These are phyloP conservation scores for Penicillium psychrofluorescens DNA, from an alignment of 495 filamentous ascomycete genomes.

Conservation along the genomic window DNA sequence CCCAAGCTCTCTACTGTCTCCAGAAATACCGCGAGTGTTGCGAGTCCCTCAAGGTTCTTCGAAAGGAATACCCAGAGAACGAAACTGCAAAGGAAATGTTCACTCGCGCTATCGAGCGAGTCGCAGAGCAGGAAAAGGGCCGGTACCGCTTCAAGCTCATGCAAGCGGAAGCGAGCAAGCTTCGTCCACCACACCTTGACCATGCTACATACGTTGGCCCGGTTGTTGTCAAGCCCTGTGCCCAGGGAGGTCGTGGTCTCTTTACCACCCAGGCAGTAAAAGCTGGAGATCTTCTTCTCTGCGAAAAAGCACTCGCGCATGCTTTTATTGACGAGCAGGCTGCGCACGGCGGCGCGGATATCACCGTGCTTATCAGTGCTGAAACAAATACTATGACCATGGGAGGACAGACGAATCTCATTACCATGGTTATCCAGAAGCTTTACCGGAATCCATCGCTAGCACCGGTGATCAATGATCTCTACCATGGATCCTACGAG, in stretches of 20 bases:
- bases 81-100: conserved; percentile 11
- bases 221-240: conserved; percentile 14
- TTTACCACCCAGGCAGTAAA: conserved; percentile 42
- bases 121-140: conserved; percentile 20
- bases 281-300: conserved; percentile 46
- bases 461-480: conserved; percentile 22
- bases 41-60: conserved; percentile 13
- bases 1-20: conserved; percentile 39
- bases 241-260: conserved; percentile 32
- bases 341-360: neutral
- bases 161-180: conserved; percentile 23
- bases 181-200: conserved; percentile 31
- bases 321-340: conserved; percentile 11
- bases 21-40: conserved; percentile 30
- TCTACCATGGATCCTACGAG: conserved; percentile 36
- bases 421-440: conserved; percentile 34
- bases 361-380: conserved; percentile 26
- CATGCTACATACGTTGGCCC: conserved; percentile 37
- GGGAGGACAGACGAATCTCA: conserved; percentile 23
- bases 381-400: conserved; percentile 12
- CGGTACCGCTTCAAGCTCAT: conserved; percentile 38
- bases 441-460: conserved; percentile 45
- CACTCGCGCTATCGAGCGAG: conserved; percentile 8
- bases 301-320: conserved; percentile 48
- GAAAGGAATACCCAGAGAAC: conserved; percentile 16